Evolutionary conservation across 2,329 filamentous ascomycete genomes (phyloP).

Genomic region (Pestalotiopsis sp.): DNA sequence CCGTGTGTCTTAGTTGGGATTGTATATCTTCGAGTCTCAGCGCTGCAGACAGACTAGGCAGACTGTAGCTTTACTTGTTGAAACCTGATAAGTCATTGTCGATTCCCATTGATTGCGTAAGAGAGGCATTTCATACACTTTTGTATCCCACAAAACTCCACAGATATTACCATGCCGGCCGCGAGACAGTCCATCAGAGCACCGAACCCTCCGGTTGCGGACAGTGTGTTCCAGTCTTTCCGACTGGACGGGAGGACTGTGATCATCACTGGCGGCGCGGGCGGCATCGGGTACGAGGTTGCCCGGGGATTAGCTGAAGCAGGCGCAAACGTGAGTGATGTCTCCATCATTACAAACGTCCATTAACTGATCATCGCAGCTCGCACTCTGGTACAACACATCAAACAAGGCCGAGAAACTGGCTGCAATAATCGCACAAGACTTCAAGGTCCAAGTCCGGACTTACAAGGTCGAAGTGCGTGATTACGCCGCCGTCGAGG

Average conservation of each 20-base stretch:
- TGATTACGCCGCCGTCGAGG: conserved; percentile 49
- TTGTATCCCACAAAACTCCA: not conserved
- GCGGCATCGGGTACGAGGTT: conserved; percentile 36
- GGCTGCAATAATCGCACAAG: conserved; percentile 15
- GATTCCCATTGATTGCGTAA: not conserved
- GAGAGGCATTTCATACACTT: not conserved
- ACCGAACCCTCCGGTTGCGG: conserved; percentile 21
- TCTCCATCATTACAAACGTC: no score
- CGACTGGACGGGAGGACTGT: conserved; percentile 31
- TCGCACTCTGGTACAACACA: conserved; percentile 23
- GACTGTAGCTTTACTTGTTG: not conserved
- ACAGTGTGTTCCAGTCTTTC: conserved; percentile 29
- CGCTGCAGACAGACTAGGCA: not conserved
- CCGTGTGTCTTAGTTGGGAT: not conserved
- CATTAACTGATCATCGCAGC: conserved; percentile 1
- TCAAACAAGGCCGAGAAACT: conserved; percentile 17
- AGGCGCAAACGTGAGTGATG: conserved; percentile 26
- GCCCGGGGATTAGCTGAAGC: conserved; percentile 35
- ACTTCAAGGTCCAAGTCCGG: conserved; percentile 42
- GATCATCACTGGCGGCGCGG: conserved; percentile 37
- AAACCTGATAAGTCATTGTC: not conserved
- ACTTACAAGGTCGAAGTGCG: conserved; percentile 64
- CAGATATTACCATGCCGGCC: not conserved
- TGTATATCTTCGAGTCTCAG: not conserved
- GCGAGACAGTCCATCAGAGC: conserved; percentile 13